Evolutionary conservation across 352 stramenopile genomes (phyloP).

Genomic region (Globisporangium echinulatum): DNA sequence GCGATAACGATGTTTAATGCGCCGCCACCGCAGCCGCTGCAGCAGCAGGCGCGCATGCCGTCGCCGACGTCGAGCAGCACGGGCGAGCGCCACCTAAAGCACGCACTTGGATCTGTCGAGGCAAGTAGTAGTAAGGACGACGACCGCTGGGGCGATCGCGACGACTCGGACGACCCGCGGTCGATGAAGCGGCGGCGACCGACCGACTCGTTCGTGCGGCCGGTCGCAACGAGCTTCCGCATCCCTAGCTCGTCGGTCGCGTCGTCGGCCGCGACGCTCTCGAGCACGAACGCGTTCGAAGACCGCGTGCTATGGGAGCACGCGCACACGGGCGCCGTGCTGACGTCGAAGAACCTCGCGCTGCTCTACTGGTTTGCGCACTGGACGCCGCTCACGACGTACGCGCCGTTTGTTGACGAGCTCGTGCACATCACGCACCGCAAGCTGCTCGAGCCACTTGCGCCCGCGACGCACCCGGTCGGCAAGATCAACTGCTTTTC

Average conservation of each 20-base stretch:
- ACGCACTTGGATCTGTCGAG: not conserved
- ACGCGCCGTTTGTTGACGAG: slow-evolving; percentile 40
- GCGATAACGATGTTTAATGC: no score
- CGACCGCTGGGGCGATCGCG: slow-evolving; percentile 2
- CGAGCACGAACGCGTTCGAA: slow-evolving; percentile 22
- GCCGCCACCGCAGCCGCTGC: not conserved
- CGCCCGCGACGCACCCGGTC: slow-evolving; percentile 7
- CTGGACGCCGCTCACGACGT: slow-evolving; percentile 41
- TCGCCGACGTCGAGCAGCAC: not conserved
- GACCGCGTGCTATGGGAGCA: slow-evolving; percentile 56
- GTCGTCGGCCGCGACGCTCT: not conserved
- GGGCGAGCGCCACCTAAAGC: slow-evolving; percentile 1
- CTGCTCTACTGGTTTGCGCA: slow-evolving; percentile 38
- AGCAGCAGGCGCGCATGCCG: not conserved
- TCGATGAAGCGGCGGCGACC: slow-evolving; percentile 11
- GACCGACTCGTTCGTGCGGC: slow-evolving; percentile 11
- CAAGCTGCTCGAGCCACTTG: slow-evolving; percentile 24
- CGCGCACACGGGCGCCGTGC: slow-evolving; percentile 26
- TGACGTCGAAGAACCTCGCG: slow-evolving; percentile 55
- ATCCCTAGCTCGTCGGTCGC: not conserved
- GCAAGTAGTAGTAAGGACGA: not conserved
- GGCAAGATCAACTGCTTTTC: slow-evolving; percentile 45
- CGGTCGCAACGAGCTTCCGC: not conserved
- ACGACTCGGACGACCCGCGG: not conserved
- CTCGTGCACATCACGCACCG: slow-evolving; percentile 35